These are phyloP conservation scores for Melampsora larici-populina DNA, from an alignment of 1,284 basidiomycete species.

Conservation along the genomic window DNA sequence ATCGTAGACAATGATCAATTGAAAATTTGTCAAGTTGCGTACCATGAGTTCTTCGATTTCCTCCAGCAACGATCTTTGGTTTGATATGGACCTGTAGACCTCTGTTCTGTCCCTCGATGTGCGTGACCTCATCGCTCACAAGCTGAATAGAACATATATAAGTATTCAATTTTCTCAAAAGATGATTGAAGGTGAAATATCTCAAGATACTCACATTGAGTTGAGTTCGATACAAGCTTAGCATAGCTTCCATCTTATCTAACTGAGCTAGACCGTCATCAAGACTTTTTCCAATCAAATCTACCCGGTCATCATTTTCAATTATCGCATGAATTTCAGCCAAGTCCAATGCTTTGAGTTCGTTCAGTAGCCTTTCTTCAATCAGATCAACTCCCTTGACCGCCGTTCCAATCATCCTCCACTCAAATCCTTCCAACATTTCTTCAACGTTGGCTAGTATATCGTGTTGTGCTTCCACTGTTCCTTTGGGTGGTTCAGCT, in stretches of 20 bases:
- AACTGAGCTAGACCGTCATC: constrained; percentile 52
- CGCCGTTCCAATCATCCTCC: constrained; percentile 61
- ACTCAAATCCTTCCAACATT: constrained; percentile 97
- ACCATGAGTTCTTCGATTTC: constrained; percentile 83
- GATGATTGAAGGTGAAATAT: background rate
- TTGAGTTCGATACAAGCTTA: constrained; percentile 78
- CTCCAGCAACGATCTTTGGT: constrained; percentile 75
- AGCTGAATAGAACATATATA: constrained; percentile 60
- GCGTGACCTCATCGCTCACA: constrained; percentile 88
- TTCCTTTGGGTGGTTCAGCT: background rate
- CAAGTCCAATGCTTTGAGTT: constrained; percentile 83
- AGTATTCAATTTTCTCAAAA: constrained; percentile 8
- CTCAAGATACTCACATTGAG: constrained; percentile 66
- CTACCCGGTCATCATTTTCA: constrained; percentile 44
- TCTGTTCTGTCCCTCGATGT: constrained; percentile 92
- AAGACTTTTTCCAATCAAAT: constrained; percentile 44
- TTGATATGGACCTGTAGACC: constrained; percentile 97
- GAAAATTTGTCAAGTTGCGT: constrained; percentile 7
- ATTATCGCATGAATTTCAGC: constrained; percentile 46
- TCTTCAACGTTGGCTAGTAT: constrained; percentile 84
- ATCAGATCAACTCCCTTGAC: constrained; percentile 63
- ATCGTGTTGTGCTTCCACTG: constrained; percentile 13
- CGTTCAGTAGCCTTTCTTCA: constrained; percentile 79
- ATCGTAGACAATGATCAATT: too few relatives aligned
- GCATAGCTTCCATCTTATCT: constrained; percentile 49